Base-by-base conservation (phyloP, 768 basidiomycete genomes). In the Suillus plorans region DNA sequence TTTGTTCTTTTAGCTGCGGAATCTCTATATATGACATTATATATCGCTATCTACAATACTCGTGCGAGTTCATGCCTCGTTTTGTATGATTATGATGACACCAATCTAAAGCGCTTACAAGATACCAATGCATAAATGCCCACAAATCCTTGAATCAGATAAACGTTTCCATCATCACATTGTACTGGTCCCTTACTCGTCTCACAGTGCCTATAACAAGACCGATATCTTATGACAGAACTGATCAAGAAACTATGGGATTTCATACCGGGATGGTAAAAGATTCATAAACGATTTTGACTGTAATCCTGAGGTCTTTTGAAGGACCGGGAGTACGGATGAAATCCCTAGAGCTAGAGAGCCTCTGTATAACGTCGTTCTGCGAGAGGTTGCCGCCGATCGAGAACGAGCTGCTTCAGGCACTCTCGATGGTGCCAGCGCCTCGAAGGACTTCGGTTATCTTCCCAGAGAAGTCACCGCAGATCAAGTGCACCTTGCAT, bases 351-450 rank as follows among this genome's bases (percentile, higher is more conserved):
- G 31, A 31, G 31, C 73, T 31, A 83, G 78, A 64, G 84, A 90
- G 62, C 91, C 93, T 13, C 75, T 95, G 2, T 88, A 82, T 72
- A 92, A 91, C 9, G 87, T 92, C 69, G 72, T 92, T 53, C 87
- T 91, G 0, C 81, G 94, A 63, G 85, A 82, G 69, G 89, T 93
- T 37, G 84, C 77, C 0, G 88, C 84, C 2, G 77, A 80, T 4
- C 86, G 93, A 78, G 90, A 34, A 20, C 53, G 63, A 2, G 47
- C 58, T 3, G 22, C 49, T 37, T 34, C 63, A n/a, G 16, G 55
- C n/a, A 12, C 57, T 8, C 41, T 42, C 10, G 64, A 62, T 65
- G 31, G 47, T 12, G 57, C 66, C 12, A 69, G 71, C 34, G 36
- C 65, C 20, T 69, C 71, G 39, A 84, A 78, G 66, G 84, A 89